A percentile compares a stretch with the other conserved stretches of the same genome.
Conservation (phyloP, 2,329 filamentous ascomycete species). For the Penicillium concentricum region DNA sequence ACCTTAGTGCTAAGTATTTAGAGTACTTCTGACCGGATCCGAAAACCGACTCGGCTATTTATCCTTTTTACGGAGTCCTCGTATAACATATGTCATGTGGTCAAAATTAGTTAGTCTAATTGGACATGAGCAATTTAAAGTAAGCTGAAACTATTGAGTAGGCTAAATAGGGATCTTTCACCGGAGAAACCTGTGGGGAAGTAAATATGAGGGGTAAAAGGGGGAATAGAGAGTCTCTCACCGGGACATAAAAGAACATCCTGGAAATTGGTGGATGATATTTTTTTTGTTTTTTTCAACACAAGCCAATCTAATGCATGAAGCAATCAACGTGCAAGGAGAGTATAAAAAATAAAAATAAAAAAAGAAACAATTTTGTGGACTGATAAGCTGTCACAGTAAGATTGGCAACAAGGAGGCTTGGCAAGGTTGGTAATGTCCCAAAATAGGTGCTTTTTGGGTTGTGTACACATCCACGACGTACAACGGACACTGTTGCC, state of each 20-base stretch:
- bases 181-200: constrained; percentile 18
- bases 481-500: constrained; percentile 3
- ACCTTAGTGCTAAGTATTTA: constrained; percentile 1
- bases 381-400: constrained; percentile 5
- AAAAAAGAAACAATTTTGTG: background rate
- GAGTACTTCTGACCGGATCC: background rate
- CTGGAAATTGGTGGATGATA: background rate
- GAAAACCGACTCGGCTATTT: background rate
- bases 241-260: background rate
- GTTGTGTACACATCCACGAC: background rate
- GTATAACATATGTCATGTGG: constrained; percentile 1
- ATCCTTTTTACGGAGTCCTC: constrained; percentile 1
- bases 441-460: background rate
- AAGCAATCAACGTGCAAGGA: constrained; percentile 10
- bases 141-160: background rate
- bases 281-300: too few relatives aligned
- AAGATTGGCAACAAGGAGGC: constrained; percentile 11
- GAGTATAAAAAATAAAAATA: background rate
- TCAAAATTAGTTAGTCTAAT: background rate
- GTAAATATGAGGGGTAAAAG: constrained; percentile 6
- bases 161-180: constrained; percentile 14
- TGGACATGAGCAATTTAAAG: background rate
- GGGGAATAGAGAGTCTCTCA: background rate
- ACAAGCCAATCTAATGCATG: constrained; percentile 11
- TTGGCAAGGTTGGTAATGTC: constrained; percentile 11